phyloP scores from a whole-genome alignment of 306 rosid species.

The Arachis hypogaea region DNA sequence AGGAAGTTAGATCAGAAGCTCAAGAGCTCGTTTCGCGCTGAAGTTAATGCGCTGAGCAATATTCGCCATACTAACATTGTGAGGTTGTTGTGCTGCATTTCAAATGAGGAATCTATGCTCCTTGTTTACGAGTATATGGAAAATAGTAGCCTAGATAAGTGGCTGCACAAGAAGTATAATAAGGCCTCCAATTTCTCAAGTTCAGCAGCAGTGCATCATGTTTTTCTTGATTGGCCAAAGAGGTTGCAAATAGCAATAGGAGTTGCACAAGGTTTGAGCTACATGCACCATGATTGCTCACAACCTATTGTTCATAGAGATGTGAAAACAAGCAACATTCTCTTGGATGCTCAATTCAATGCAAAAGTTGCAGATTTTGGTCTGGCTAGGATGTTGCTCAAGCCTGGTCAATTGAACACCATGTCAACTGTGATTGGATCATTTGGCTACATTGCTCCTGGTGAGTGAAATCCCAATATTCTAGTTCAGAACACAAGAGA shows the following conservation, averaged over 20 bases:
- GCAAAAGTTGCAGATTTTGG: constrained; percentile 54
- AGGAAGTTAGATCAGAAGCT: constrained; percentile 38
- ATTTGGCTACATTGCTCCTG: constrained; percentile 50
- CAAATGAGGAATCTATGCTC: constrained; percentile 41
- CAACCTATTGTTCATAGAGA: constrained; percentile 49
- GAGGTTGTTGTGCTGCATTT: constrained; percentile 44
- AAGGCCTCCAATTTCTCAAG: neutral
- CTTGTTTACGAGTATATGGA: constrained; percentile 45
- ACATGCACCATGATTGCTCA: constrained; percentile 47
- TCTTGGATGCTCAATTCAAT: constrained; percentile 45
- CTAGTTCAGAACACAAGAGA: neutral
- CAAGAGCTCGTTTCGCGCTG: constrained; percentile 41
- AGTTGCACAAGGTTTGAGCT: constrained; percentile 46
- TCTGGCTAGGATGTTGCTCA: constrained; percentile 38
- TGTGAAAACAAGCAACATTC: constrained; percentile 47
- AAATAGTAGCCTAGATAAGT: constrained; percentile 41
- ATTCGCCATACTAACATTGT: constrained; percentile 47
- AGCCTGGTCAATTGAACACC: constrained; percentile 40
- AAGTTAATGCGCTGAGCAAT: constrained; percentile 41
- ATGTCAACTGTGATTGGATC: constrained; percentile 47
- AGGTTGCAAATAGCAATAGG: constrained; percentile 48
- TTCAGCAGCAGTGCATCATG: neutral
- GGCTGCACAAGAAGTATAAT: constrained; percentile 38
- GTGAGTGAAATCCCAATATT: constrained; percentile 27
- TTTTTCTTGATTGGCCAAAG: constrained; percentile 44